Evolutionary conservation across 169 alveolate species (phyloP).

Genomic region (Sarcocystis neurona): DNA sequence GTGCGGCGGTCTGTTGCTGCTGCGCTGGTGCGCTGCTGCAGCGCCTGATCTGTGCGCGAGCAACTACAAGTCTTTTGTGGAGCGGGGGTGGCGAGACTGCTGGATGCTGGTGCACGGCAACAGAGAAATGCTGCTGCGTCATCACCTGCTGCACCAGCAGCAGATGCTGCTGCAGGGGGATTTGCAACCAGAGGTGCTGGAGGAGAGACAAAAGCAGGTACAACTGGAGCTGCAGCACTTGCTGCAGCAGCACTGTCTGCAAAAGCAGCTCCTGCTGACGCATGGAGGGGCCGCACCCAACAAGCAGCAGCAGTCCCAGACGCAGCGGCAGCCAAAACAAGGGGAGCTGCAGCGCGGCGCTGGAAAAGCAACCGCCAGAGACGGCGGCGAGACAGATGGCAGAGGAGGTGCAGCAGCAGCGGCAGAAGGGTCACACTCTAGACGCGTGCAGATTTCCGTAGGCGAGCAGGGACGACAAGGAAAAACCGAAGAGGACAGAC

Average conservation of each 20-base stretch:
- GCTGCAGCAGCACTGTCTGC: background rate
- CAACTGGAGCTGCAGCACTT: constrained; percentile 12
- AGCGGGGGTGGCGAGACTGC: constrained; percentile 89
- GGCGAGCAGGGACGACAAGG: too few relatives aligned
- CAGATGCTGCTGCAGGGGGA: constrained; percentile 58
- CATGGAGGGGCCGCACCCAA: background rate
- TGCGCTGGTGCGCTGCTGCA: background rate
- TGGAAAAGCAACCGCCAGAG: background rate
- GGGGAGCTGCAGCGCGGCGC: background rate
- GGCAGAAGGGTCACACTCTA: background rate
- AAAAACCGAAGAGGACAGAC: too few relatives aligned
- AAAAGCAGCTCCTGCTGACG: constrained; percentile 11
- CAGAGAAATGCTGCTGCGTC: constrained; percentile 52
- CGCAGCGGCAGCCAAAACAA: background rate
- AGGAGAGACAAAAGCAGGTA: constrained; percentile 11
- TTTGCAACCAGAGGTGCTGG: constrained; percentile 19
- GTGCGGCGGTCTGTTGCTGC: too few relatives aligned
- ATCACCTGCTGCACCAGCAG: constrained; percentile 62
- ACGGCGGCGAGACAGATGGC: background rate
- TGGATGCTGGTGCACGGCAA: constrained; percentile 68
- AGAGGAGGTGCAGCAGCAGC: background rate
- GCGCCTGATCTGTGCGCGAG: constrained; percentile 85
- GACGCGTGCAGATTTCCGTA: too few relatives aligned
- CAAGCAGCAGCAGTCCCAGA: background rate
- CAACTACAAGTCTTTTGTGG: constrained; percentile 82